Evolutionary conservation across 495 filamentous ascomycete genomes (phyloP).

Genomic region (Penicillium robsamsonii): DNA sequence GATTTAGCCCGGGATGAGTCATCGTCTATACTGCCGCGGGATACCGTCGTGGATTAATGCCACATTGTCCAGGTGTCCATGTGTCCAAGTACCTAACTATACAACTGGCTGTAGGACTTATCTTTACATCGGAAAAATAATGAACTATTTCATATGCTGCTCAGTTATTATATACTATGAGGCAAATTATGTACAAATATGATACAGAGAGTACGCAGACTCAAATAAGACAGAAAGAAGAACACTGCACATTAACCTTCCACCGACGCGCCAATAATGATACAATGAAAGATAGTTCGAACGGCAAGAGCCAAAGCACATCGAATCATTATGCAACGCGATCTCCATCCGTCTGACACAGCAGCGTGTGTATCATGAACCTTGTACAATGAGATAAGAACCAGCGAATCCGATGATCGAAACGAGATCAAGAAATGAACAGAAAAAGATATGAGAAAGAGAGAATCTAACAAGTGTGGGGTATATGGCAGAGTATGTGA

Average conservation of each 20-base stretch:
- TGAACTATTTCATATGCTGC: not conserved
- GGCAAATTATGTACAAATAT: conserved; percentile 20
- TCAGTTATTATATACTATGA: conserved; percentile 10
- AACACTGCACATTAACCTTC: conserved; percentile 6
- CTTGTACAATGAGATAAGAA: conserved; percentile 1
- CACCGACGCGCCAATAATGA: not conserved
- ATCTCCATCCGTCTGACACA: conserved; percentile 2
- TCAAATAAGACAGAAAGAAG: conserved; percentile 9
- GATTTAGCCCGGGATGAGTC: conserved; percentile 35
- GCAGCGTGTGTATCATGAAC: conserved; percentile 12
- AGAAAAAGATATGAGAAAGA: conserved; percentile 14
- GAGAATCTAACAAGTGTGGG: conserved; percentile 24
- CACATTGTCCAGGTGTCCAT: not conserved
- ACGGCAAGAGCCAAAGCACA: not conserved
- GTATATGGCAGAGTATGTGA: conserved; percentile 26
- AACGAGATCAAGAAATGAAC: not conserved
- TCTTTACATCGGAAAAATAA: not conserved
- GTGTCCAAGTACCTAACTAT: not conserved
- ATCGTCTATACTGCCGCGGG: conserved; percentile 3
- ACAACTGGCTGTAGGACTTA: not conserved
- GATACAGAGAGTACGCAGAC: conserved; percentile 19
- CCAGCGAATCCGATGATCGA: not conserved
- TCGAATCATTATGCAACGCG: not conserved
- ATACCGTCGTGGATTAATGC: not conserved
- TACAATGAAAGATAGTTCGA: not conserved